Evolutionary conservation across 116 monocot species (phyloP), one percentile per base, ranked within the genome.

Genomic region (Trichopus zeylanicus): DNA sequence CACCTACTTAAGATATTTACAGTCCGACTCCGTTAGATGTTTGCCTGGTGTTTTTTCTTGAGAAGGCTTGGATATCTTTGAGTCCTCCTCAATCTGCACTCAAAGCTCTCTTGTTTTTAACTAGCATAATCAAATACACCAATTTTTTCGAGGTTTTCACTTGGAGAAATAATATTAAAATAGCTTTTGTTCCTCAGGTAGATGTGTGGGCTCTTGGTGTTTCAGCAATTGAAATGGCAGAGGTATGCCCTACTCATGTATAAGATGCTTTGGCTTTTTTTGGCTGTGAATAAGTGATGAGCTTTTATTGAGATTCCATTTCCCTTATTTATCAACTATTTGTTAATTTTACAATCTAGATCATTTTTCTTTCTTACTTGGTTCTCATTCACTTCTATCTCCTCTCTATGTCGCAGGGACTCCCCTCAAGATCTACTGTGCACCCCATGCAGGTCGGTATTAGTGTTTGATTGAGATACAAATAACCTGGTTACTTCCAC

Each of bases 121-220:
- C n/a, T n/a, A n/a, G n/a, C n/a, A n/a, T n/a, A n/a, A n/a, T n/a
- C n/a, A n/a, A n/a, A n/a, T n/a, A n/a, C n/a, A n/a, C n/a, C n/a
- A 16, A 42, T 15, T 0, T 42, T 39, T 42, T 22, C 38, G 6
- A 22, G 20, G 19, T 46, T 9, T 46, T 46, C 15, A 2, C 15
- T 33, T 8, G 8, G 4, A 8, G 4, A 4, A 33, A 42, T 42
- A 42, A 42, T 42, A 12, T 16, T 42, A n/a, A 42, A 21, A n/a
- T n/a, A 49, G 19, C 19, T 49, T n/a, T 49, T 49, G 3, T 2
- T 73, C 67, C 74, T 52, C 80, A 99, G 99, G 99, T 99, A 16
- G 99, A 99, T 74, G 99, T 99, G 22, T 99, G 99, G 99, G 99
- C 99, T 59, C 88, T 99, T 69, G 99, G 99, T 71, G 85, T 99